Evolutionary conservation across 495 filamentous ascomycete species (phyloP), one percentile per base, ranked within the genome.

Genomic region (Neurospora sublineolata): DNA sequence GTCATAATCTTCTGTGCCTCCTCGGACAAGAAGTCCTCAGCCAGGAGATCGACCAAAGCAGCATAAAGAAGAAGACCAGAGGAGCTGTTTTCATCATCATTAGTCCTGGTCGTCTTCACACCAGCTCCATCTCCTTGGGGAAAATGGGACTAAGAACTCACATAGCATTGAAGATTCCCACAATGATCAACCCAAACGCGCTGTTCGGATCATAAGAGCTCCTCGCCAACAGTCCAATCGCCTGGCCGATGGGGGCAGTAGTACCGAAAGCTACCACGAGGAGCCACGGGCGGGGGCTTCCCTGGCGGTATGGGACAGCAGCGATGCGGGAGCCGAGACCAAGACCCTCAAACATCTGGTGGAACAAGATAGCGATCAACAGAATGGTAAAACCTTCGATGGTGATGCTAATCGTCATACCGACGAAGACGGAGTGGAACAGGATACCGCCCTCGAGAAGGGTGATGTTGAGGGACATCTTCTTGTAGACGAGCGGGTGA

Each of bases 151-250:
- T 10, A 36, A 36, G 41, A 30, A 80, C 83, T 75, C 73, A 84
- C 83, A 92, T 91, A 9, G 90, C 88, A 76, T 92, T 91, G 80
- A 91, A 89, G 16, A 88, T 78, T 16, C 90, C 90, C 6, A 91
- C 89, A 37, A 91, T 84, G 40, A 92, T 85, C 23, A 91, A 75
- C 38, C 88, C 89, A 41, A 89, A 86, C 46, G 88, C 87, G 38
- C 86, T 88, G 68, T 87, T 84, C 0, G 89, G 90, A 70, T 89
- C 88, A 75, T 92, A 92, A 30, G 84, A 78, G 46, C 85, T 87
- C 52, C 84, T 84, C 0, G 86, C 87, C 8, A 81, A 76, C 18
- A 89, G 79, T 14, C 87, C 87, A 69, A 89, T 85, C 3, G 87
- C 87, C 77, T 89, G 87, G 7, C 87, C 87, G 69, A 89, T 82